These are phyloP conservation scores for Microglena sp. DNA, from an alignment of 139 green algal genomes.

Conservation along the genomic window DNA sequence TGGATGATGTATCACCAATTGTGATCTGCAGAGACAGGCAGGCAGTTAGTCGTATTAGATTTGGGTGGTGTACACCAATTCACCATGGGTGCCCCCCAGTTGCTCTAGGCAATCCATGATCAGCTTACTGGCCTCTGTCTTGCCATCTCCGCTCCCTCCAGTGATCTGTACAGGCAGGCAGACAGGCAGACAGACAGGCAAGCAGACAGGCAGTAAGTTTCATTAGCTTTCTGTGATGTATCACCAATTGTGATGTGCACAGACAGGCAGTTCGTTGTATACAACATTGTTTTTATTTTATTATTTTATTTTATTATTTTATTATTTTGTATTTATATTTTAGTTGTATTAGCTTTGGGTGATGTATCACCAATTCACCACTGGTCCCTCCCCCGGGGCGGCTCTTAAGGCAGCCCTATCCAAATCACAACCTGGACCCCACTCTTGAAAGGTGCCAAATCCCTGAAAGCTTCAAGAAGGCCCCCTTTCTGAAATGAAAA, in stretches of 20 bases:
- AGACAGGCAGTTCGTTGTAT: background rate
- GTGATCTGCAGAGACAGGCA: background rate
- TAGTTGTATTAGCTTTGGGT: background rate
- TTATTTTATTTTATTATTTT: too few species aligned
- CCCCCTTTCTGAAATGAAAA: too few species aligned
- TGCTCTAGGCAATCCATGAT: slow-evolving; percentile 80
- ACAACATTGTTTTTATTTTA: too few species aligned
- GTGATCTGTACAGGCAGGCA: background rate
- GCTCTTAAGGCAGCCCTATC: too few species aligned
- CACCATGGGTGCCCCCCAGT: slow-evolving; percentile 24
- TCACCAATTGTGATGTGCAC: background rate
- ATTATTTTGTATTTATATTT: too few species aligned
- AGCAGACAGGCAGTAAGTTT: background rate
- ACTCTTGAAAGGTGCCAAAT: too few species aligned
- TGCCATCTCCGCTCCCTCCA: slow-evolving; percentile 68
- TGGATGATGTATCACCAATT: too few species aligned
- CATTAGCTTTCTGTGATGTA: too few species aligned
- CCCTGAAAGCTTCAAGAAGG: too few species aligned
- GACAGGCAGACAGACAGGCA: background rate
- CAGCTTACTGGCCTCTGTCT: slow-evolving; percentile 98
- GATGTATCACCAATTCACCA: background rate
- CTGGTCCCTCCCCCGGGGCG: slow-evolving; percentile 22
- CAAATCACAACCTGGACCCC: too few species aligned
- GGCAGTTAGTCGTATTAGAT: background rate
- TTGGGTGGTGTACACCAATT: background rate